A percentile compares a stretch with the other conserved stretches of the same genome.
These are phyloP conservation scores for Tricholoma hemisulphureum DNA, from an alignment of 768 basidiomycete species.

Conservation along the genomic window DNA sequence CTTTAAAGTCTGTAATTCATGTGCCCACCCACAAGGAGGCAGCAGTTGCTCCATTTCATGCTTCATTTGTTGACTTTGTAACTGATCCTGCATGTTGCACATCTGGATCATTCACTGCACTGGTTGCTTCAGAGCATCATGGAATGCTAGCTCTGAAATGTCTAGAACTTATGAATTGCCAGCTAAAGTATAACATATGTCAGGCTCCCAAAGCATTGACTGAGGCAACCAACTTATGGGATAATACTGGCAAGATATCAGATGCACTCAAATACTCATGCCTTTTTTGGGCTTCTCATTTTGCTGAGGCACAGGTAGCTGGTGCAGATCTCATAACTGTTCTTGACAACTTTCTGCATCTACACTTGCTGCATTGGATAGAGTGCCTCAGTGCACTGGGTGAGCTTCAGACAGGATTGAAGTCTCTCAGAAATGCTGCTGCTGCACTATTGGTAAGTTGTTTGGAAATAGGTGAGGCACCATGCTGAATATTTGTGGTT, in stretches of 20 bases:
- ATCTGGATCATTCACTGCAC: constrained; percentile 5
- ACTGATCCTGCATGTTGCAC: constrained; percentile 9
- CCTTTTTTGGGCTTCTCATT: constrained; percentile 14
- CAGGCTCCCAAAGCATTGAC: constrained; percentile 1
- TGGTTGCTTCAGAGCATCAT: constrained; percentile 2
- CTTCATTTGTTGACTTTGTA: constrained; percentile 11
- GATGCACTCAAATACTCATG: constrained; percentile 14
- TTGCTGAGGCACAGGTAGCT: constrained; percentile 6
- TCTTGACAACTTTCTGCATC: neutral
- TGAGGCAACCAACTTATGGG: constrained; percentile 1
- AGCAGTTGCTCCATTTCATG: neutral
- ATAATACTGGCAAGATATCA: constrained; percentile 5
- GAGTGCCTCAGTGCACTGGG: constrained; percentile 12
- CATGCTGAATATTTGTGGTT: neutral
- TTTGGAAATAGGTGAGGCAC: neutral
- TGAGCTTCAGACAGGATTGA: neutral
- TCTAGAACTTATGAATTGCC: constrained; percentile 6
- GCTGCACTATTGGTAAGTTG: neutral
- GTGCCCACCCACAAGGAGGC: neutral
- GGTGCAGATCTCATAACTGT: neutral
- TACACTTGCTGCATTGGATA: constrained; percentile 15
- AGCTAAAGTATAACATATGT: constrained; percentile 12
- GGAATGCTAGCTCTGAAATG: constrained; percentile 7
- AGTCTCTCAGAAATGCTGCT: neutral
- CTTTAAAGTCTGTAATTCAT: neutral